phyloP scores from a whole-genome alignment of 2,329 filamentous ascomycete genomes.

The Fusarium nisikadoi region DNA sequence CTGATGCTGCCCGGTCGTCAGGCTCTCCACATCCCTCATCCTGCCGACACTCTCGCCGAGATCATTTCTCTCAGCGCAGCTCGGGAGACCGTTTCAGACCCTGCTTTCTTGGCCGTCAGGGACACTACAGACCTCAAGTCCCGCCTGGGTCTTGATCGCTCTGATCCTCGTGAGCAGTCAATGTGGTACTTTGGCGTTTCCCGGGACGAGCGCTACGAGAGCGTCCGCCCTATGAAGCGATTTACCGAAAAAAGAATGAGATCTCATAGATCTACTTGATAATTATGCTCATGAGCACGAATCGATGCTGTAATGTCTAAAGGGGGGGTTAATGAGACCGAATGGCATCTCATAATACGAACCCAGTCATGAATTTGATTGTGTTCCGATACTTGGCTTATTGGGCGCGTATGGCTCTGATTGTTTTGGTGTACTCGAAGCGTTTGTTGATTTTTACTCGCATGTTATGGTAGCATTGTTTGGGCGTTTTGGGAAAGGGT shows the following conservation, averaged over 20 bases:
- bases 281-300: constrained; percentile 29
- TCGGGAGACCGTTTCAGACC: constrained; percentile 76
- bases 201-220: constrained; percentile 54
- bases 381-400: not conserved
- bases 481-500: constrained; percentile 33
- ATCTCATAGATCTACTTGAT: constrained; percentile 44
- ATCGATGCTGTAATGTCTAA: constrained; percentile 30
- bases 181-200: constrained; percentile 62
- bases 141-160: constrained; percentile 68
- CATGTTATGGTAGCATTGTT: constrained; percentile 26
- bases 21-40: constrained; percentile 76
- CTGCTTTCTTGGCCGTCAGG: constrained; percentile 74
- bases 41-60: constrained; percentile 77
- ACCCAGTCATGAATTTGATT: constrained; percentile 6
- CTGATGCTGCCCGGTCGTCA: constrained; percentile 70
- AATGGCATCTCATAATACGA: constrained; percentile 18
- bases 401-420: constrained; percentile 2
- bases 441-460: constrained; percentile 2
- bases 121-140: constrained; percentile 76
- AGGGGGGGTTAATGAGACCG: not conserved
- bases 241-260: constrained; percentile 56
- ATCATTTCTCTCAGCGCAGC: constrained; percentile 81
- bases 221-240: constrained; percentile 56
- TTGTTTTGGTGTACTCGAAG: constrained; percentile 12
- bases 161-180: constrained; percentile 58